Evolutionary conservation across 257 asterid species (phyloP).

Genomic region (Rauvolfia tetraphylla): DNA sequence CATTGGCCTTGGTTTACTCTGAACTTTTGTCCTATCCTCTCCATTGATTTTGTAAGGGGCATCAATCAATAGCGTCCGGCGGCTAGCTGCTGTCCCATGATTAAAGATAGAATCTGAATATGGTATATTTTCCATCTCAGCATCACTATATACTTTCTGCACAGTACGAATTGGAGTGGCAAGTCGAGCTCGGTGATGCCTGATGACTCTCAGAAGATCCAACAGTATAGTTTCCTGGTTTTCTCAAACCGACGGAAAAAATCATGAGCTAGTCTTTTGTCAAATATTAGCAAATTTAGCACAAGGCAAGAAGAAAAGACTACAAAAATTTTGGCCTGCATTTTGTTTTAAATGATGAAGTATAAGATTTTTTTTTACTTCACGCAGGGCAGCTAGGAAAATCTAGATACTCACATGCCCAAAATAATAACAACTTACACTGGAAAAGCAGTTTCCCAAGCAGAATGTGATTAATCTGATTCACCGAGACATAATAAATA

Average conservation of each 20-base stretch:
- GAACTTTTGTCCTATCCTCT: conserved; percentile 64
- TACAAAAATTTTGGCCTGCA: background rate
- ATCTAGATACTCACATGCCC: background rate
- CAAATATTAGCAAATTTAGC: conserved; percentile 2
- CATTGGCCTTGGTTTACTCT: conserved; percentile 41
- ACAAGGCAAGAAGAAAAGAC: background rate
- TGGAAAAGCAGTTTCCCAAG: background rate
- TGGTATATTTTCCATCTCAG: conserved; percentile 78
- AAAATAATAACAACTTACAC: background rate
- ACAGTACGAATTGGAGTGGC: conserved; percentile 99
- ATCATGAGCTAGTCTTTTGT: background rate
- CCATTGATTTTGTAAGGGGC: conserved; percentile 78
- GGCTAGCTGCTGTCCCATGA: conserved; percentile 49
- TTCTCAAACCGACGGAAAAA: conserved; percentile 14
- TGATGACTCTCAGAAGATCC: conserved; percentile 90
- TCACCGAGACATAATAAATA: no score
- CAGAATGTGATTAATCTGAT: no score
- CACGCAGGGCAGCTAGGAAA: background rate
- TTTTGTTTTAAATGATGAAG: background rate
- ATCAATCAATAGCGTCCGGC: conserved; percentile 65
- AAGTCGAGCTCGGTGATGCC: conserved; percentile 91
- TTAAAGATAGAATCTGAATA: conserved; percentile 57
- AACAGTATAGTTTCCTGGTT: conserved; percentile 78
- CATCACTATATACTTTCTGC: conserved; percentile 72
- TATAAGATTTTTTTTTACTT: background rate